Percentiles rank a stretch among this genome's conserved stretches.
These are phyloP conservation scores for Gymnopilus dilepis DNA, from an alignment of 768 basidiomycete genomes.

Conservation along the genomic window DNA sequence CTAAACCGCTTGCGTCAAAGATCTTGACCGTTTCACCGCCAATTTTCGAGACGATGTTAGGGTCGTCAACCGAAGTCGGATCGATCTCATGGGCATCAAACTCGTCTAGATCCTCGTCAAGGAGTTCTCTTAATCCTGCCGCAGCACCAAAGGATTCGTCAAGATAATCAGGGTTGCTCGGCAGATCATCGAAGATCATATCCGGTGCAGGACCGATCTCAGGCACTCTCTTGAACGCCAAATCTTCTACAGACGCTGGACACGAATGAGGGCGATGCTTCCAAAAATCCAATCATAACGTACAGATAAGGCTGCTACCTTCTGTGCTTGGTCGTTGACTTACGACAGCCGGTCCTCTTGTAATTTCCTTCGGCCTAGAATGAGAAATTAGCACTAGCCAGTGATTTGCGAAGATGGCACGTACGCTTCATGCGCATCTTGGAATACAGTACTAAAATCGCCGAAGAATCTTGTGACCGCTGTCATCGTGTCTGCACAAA, in stretches of 20 bases:
- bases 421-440: conserved; percentile 37
- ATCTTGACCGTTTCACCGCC: conserved; percentile 90
- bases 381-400: not conserved
- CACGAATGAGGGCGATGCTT: not conserved
- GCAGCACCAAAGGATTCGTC: conserved; percentile 82
- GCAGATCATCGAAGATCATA: conserved; percentile 91
- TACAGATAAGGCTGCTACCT: conserved; percentile 43
- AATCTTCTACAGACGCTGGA: conserved; percentile 78
- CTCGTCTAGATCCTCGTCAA: conserved; percentile 76
- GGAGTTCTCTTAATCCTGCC: conserved; percentile 73
- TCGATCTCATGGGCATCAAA: conserved; percentile 52
- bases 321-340: conserved; percentile 18
- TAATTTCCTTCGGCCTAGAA: conserved; percentile 10
- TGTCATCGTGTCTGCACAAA: conserved; percentile 79
- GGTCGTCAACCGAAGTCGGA: conserved; percentile 28
- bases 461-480: conserved; percentile 60
- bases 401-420: conserved; percentile 6
- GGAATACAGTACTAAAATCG: conserved; percentile 54
- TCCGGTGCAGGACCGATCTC: conserved; percentile 83
- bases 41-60: conserved; percentile 56
- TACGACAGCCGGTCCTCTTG: conserved; percentile 24
- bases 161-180: conserved; percentile 86
- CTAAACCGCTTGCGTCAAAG: conserved; percentile 65
- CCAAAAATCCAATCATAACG: conserved; percentile 5
- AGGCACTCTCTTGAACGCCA: conserved; percentile 77